A percentile compares a stretch with the other conserved stretches of the same genome.
These are phyloP conservation scores for Aristolochia contorta DNA, from an alignment of 164 flowering plant species.

Conservation along the genomic window DNA sequence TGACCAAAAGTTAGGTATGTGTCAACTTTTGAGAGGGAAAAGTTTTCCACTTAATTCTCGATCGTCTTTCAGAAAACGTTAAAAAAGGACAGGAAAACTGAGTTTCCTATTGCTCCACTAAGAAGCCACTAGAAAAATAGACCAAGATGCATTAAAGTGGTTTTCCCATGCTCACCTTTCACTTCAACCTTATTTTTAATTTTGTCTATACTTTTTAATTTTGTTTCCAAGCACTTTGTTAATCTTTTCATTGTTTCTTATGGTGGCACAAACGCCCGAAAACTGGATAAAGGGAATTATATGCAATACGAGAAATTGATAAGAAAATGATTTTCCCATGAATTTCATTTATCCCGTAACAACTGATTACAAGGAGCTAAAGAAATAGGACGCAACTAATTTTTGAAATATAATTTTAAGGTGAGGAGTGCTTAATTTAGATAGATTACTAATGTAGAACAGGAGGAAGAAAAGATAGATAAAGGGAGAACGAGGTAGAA, in stretches of 20 bases:
- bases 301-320: neutral
- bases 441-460: too few species aligned
- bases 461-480: too few species aligned
- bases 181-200: neutral
- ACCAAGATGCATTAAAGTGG: neutral
- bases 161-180: too few species aligned
- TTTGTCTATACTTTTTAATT: neutral
- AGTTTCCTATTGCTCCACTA: too few species aligned
- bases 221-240: neutral
- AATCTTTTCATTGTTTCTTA: neutral
- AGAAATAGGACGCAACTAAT: neutral
- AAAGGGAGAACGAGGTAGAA: too few species aligned
- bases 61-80: neutral
- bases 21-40: neutral
- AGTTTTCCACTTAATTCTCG: neutral
- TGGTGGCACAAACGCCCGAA: neutral
- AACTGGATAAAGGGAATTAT: neutral
- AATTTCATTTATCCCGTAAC: too few species aligned
- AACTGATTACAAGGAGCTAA: neutral
- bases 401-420: neutral
- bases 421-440: conserved; percentile 36
- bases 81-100: too few species aligned
- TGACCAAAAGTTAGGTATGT: neutral
- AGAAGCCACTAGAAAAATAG: neutral
- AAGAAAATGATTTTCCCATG: too few species aligned